Evolutionary conservation across 177 flowering plant species (phyloP), one percentile per base, ranked within the genome.

Genomic region (Tripterygium wilfordii): DNA sequence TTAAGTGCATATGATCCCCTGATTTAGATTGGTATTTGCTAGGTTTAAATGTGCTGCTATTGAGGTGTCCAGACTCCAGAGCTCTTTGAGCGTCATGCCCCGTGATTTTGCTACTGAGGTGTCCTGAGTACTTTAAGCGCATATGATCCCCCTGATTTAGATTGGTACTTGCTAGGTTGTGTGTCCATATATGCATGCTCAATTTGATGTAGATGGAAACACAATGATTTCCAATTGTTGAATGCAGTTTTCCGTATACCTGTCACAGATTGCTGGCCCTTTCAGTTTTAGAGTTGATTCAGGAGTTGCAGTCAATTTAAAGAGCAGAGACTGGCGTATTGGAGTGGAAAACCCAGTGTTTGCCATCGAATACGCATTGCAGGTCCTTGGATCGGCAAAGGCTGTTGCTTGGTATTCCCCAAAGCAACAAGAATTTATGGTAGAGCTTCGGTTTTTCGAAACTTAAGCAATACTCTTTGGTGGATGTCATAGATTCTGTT

Each of bases 361-460:
- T 68, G 95, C 92, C 8, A 4, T 83, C 31, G 98, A 91, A 51
- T 74, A 85, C 68, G 87, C 96, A 16, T 50, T 91, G 62, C 88
- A 91, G 39, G 96, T 87, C 45, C 88, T 91, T 53, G 89, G 81
- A 36, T 85, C 96, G 3, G 98, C 95, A 15, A 91, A 88, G 54
- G 98, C 89, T 16, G 61, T 83, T 36, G 91, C 89, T 17, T 91
- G 98, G 98, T 88, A 85, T 66, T 77, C 96, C 1, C 77, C 89
- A 2, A 81, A 76, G 67, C 77, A 72, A 0, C 48, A 58, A 60
- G 92, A 91, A 49, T 80, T 80, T 50, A 91, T 88, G 96, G 62
- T 88, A 9, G 98, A 91, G 74, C 83, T 91, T 29, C 70, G 96
- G 10, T 91, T 91, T 62, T 79, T 70, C 24, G 98, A 91, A 68